Evolutionary conservation across 2,329 filamentous ascomycete species (phyloP).

Genomic region (Podosphaera xanthii): DNA sequence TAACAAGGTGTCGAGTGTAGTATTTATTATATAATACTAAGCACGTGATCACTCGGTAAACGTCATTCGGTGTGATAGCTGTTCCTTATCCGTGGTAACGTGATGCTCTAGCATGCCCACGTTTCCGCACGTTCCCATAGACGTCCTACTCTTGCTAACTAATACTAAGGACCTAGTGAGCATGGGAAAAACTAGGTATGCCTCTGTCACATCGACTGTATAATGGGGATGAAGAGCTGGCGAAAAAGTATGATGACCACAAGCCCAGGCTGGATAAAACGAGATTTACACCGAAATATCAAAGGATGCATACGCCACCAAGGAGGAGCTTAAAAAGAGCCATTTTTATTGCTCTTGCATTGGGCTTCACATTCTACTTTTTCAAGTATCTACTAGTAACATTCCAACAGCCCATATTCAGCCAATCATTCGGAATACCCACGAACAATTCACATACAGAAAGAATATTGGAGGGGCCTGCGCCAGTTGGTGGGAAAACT

Average conservation of each 20-base stretch:
- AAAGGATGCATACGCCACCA: slow-evolving; percentile 24
- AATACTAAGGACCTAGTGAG: slow-evolving; percentile 2
- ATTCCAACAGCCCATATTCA: slow-evolving; percentile 14
- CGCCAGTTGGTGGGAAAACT: slow-evolving; percentile 2
- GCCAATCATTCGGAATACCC: neutral
- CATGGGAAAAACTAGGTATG: slow-evolving; percentile 16
- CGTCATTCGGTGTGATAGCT: too few species aligned
- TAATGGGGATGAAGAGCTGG: slow-evolving; percentile 35
- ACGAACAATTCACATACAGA: neutral
- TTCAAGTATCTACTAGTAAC: slow-evolving; percentile 37
- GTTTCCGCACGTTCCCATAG: too few species aligned
- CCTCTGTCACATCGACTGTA: slow-evolving; percentile 20
- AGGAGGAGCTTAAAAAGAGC: slow-evolving; percentile 33
- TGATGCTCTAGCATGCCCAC: too few species aligned
- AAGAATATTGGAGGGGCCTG: neutral
- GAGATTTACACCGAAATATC: neutral
- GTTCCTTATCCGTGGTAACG: too few species aligned
- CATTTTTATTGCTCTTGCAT: slow-evolving; percentile 22
- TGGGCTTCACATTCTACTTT: slow-evolving; percentile 36
- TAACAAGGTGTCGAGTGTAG: too few species aligned
- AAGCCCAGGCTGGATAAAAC: slow-evolving; percentile 17
- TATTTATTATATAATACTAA: too few species aligned
- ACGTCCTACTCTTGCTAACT: too few species aligned
- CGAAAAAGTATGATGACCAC: slow-evolving; percentile 42
- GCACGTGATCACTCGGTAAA: too few species aligned